Conservation (phyloP, 139 green algal genomes). For the Trebouxia sp. region DNA sequence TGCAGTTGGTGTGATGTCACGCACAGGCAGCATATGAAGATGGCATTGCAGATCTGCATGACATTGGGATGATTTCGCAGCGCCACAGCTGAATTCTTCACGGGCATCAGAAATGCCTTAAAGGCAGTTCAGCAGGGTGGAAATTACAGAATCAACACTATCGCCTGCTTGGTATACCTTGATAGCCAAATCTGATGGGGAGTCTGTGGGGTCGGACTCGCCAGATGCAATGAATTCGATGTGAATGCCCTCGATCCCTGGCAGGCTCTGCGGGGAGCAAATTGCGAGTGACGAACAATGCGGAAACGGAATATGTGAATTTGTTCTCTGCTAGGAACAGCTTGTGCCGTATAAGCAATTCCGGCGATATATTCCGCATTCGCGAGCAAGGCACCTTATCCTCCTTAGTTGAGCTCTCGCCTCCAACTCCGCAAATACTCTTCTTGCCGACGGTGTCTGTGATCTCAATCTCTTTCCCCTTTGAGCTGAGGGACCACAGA, state of each 20-base stretch:
- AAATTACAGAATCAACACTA: too few relatives aligned
- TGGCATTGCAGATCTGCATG: too few relatives aligned
- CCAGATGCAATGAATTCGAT: neutral
- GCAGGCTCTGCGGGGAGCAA: conserved; percentile 12
- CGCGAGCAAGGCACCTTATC: neutral
- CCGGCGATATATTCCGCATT: too few relatives aligned
- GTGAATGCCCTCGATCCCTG: neutral
- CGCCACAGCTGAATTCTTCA: too few relatives aligned
- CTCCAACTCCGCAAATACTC: neutral
- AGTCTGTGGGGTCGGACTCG: conserved; percentile 20
- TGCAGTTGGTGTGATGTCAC: too few relatives aligned
- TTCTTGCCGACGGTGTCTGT: conserved; percentile 20
- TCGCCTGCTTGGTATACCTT: conserved; percentile 1
- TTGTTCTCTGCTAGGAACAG: too few relatives aligned
- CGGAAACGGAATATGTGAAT: too few relatives aligned
- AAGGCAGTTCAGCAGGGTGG: too few relatives aligned
- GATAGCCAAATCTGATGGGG: conserved; percentile 6
- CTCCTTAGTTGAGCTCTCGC: neutral
- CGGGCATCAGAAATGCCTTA: too few relatives aligned
- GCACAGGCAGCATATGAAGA: neutral
- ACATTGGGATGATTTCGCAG: too few relatives aligned
- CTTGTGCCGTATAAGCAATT: too few relatives aligned
- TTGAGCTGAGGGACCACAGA: neutral
- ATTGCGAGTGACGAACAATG: too few relatives aligned
- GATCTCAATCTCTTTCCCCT: conserved; percentile 14